A percentile compares a stretch with the other conserved stretches of the same genome.
phyloP scores from a whole-genome alignment of 2,329 filamentous ascomycete genomes.

The Cadophora malorum region DNA sequence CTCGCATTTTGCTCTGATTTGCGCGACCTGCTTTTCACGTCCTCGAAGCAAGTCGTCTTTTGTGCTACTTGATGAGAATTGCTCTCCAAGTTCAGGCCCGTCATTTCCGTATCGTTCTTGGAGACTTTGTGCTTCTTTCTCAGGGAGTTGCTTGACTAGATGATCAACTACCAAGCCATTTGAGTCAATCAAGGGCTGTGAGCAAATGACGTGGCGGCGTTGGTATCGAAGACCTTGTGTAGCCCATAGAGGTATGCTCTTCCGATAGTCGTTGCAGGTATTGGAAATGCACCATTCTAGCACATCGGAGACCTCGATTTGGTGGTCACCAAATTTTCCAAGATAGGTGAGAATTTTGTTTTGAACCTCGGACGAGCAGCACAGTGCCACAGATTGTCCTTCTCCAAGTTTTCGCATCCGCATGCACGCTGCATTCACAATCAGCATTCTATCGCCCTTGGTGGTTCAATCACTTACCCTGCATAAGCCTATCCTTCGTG shows the following conservation, averaged over 20 bases:
- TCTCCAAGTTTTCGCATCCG: slow-evolving; percentile 71
- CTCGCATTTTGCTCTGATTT: slow-evolving; percentile 46
- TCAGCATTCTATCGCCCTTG: neutral
- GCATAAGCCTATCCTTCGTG: slow-evolving; percentile 47
- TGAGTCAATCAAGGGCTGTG: slow-evolving; percentile 4
- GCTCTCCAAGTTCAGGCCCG: neutral
- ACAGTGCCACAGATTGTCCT: slow-evolving; percentile 70
- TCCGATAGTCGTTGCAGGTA: slow-evolving; percentile 57
- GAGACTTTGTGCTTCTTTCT: slow-evolving; percentile 60
- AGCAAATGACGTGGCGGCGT: slow-evolving; percentile 37
- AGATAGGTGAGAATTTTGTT: slow-evolving; percentile 52
- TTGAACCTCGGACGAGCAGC: slow-evolving; percentile 63
- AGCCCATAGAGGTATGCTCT: slow-evolving; percentile 63
- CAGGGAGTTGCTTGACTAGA: slow-evolving; percentile 45
- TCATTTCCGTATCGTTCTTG: slow-evolving; percentile 54
- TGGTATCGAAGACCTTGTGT: slow-evolving; percentile 61
- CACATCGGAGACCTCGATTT: slow-evolving; percentile 60
- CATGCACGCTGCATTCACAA: slow-evolving; percentile 62
- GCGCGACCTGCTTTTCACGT: neutral
- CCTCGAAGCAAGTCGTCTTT: neutral
- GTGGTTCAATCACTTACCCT: slow-evolving; percentile 10
- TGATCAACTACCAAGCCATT: neutral
- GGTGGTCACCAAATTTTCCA: slow-evolving; percentile 15
- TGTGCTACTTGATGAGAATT: neutral
- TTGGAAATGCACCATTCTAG: slow-evolving; percentile 65